Conservation (phyloP, 495 filamentous ascomycete species). For the Podospora conica region DNA sequence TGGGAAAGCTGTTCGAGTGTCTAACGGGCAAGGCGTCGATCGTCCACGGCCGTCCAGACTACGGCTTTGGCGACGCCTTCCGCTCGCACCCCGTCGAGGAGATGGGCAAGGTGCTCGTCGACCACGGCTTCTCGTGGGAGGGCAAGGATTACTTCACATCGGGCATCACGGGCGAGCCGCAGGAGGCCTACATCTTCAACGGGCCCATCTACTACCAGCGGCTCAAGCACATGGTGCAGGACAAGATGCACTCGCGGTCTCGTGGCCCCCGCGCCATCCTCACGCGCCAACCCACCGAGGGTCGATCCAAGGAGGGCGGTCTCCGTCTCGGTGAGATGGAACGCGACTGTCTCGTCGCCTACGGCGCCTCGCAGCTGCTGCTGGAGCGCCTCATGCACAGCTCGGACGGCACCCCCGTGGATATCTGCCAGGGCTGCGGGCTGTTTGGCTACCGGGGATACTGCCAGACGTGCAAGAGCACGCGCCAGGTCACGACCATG, state of each 20-base stretch:
- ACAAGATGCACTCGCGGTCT: constrained; percentile 97
- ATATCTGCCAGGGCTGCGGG: constrained; percentile 88
- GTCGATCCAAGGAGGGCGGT: constrained; percentile 86
- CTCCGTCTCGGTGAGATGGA: constrained; percentile 98
- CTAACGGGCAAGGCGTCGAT: constrained; percentile 92
- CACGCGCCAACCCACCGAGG: constrained; percentile 94
- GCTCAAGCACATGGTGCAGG: constrained; percentile 99
- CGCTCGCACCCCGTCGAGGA: constrained; percentile 85
- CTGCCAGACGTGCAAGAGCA: constrained; percentile 85
- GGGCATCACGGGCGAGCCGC: constrained; percentile 87
- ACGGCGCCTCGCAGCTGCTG: constrained; percentile 86
- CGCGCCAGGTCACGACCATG: constrained; percentile 75
- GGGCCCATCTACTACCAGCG: constrained; percentile 99
- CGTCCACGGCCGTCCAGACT: constrained; percentile 67
- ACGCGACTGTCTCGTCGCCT: constrained; percentile 93
- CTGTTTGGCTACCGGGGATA: constrained; percentile 91
- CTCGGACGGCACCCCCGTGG: constrained; percentile 81
- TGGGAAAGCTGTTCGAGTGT: constrained; percentile 95
- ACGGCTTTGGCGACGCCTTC: constrained; percentile 86
- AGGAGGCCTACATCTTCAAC: constrained; percentile 96
- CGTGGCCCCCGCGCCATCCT: constrained; percentile 85
- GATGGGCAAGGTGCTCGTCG: constrained; percentile 77
- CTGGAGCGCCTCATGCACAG: constrained; percentile 92
- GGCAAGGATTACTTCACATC: constrained; percentile 95
- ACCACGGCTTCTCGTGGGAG: constrained; percentile 87